These are phyloP conservation scores for Verticillium tricorpus DNA, from an alignment of 2,329 filamentous ascomycete genomes.

Conservation along the genomic window DNA sequence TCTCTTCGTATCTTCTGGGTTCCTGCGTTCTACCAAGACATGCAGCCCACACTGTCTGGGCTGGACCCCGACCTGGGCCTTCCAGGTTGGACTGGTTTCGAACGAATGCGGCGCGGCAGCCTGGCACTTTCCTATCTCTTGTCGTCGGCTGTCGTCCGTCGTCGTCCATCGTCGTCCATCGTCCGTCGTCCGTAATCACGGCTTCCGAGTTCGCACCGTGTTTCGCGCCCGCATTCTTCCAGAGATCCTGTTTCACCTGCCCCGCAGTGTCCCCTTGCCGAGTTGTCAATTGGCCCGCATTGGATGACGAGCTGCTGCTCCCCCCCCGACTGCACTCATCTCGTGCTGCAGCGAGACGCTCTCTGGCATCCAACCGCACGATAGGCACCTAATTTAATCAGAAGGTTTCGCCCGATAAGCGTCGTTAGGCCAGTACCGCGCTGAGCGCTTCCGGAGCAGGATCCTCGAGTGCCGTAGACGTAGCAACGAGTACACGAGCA, in stretches of 20 bases:
- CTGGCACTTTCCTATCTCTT: background rate
- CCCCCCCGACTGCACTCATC: background rate
- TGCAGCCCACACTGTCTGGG: background rate
- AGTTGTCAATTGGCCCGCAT: background rate
- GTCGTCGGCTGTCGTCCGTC: no score
- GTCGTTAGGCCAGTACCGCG: no score
- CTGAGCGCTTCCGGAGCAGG: no score
- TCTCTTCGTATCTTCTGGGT: background rate
- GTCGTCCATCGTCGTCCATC: background rate
- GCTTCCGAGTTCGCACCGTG: background rate
- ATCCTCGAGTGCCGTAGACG: no score
- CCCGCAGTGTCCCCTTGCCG: background rate
- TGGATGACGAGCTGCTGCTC: background rate
- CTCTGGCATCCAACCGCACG: background rate
- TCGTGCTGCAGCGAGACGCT: background rate
- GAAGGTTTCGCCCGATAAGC: background rate
- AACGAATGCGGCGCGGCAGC: background rate
- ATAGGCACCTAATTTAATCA: background rate
- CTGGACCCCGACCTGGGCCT: background rate
- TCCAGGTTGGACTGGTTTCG: background rate
- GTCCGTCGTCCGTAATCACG: background rate
- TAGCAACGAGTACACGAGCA: no score
- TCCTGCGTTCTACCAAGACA: background rate
- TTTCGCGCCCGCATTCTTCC: background rate
- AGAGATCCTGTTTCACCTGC: background rate